Evolutionary conservation across 805 yeast genomes (phyloP).

Genomic region (Wickerhamiella brachini): DNA sequence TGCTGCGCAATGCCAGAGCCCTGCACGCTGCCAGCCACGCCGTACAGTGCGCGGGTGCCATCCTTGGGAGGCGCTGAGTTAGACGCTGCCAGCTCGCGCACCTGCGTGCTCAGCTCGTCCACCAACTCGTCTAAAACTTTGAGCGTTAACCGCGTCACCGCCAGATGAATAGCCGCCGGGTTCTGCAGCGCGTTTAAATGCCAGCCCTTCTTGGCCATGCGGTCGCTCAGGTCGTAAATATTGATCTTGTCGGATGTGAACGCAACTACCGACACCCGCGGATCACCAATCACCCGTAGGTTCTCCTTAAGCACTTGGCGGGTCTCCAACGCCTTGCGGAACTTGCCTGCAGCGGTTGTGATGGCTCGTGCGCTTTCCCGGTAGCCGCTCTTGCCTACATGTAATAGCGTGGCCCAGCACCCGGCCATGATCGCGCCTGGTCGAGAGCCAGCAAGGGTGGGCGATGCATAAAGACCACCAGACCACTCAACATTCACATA

Average conservation of each 20-base stretch:
- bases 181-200: constrained; percentile 75
- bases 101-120: constrained; percentile 33
- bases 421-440: constrained; percentile 98
- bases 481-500: constrained; percentile 75
- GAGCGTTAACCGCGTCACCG: constrained; percentile 62
- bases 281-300: constrained; percentile 59
- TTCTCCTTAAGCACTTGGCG: constrained; percentile 39
- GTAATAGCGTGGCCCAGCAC: constrained; percentile 88
- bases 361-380: constrained; percentile 50
- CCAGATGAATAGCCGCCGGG: constrained; percentile 86
- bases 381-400: constrained; percentile 78
- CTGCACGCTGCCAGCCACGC: constrained; percentile 84
- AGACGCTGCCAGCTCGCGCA: constrained; percentile 29
- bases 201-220: constrained; percentile 61
- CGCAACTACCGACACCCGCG: constrained; percentile 67
- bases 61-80: constrained; percentile 21
- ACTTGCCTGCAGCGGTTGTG: constrained; percentile 44
- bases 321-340: constrained; percentile 33
- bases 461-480: constrained; percentile 94
- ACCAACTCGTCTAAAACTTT: constrained; percentile 48
- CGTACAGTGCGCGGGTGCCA: constrained; percentile 78
- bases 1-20: constrained; percentile 76
- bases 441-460: constrained; percentile 90
- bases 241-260: constrained; percentile 51
- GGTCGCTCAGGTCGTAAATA: constrained; percentile 70